Percentiles rank a stretch among this genome's conserved stretches.
phyloP scores from a whole-genome alignment of 1,284 basidiomycete species.

The Bjerkandera adusta region DNA sequence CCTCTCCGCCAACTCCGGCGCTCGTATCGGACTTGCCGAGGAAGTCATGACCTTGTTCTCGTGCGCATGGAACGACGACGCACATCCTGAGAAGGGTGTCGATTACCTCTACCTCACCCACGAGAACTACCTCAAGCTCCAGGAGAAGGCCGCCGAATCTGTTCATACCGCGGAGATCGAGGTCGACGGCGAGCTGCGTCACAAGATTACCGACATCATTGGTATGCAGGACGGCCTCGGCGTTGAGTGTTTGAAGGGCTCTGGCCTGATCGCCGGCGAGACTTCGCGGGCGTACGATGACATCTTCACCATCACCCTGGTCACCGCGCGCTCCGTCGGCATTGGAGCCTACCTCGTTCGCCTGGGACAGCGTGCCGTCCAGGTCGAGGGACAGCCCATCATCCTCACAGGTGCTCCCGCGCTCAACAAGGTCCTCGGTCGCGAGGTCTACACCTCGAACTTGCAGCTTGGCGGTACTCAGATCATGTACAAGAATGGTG shows the following conservation, averaged over 20 bases:
- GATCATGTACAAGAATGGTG: constrained; percentile 99
- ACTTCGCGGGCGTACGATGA: constrained; percentile 98
- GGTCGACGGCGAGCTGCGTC: constrained; percentile 82
- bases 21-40: constrained; percentile 94
- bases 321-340: constrained; percentile 97
- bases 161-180: constrained; percentile 86
- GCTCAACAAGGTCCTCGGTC: constrained; percentile 98
- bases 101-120: constrained; percentile 94
- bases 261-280: constrained; percentile 98
- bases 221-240: constrained; percentile 97
- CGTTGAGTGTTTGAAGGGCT: constrained; percentile 95
- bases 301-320: constrained; percentile 99
- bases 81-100: constrained; percentile 91
- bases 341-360: constrained; percentile 99
- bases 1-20: constrained; percentile 98
- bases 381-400: constrained; percentile 99
- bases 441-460: constrained; percentile 99
- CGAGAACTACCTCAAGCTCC: constrained; percentile 81
- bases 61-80: constrained; percentile 85
- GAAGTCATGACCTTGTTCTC: constrained; percentile 90
- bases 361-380: constrained; percentile 95
- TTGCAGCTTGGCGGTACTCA: constrained; percentile 98
- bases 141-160: constrained; percentile 76
- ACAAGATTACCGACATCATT: constrained; percentile 96
- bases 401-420: constrained; percentile 97